Evolutionary conservation across 2,329 filamentous ascomycete species (phyloP).

Genomic region (Metarhizium robertsii): DNA sequence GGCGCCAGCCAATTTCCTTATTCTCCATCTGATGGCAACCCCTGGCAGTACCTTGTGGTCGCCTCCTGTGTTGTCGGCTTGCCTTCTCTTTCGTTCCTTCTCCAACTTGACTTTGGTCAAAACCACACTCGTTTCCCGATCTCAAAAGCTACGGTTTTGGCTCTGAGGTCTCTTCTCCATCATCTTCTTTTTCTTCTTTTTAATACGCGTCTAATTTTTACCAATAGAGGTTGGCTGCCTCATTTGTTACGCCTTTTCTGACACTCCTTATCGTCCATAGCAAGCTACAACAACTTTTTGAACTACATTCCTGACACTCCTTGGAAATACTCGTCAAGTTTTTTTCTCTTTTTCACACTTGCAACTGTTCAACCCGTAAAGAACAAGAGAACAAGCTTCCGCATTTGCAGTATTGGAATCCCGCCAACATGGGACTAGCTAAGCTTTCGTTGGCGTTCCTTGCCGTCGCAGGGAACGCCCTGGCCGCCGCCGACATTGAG

Average conservation of each 20-base stretch:
- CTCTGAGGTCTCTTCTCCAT: neutral
- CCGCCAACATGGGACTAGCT: slow-evolving; percentile 23
- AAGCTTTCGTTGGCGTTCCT: slow-evolving; percentile 24
- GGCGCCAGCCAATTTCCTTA: slow-evolving; percentile 3
- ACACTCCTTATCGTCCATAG: slow-evolving; percentile 6
- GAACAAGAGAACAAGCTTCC: neutral
- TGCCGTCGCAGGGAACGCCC: slow-evolving; percentile 31
- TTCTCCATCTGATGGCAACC: too few species aligned
- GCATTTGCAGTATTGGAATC: neutral
- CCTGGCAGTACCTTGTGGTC: neutral
- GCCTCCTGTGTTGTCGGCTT: neutral
- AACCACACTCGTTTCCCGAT: slow-evolving; percentile 4
- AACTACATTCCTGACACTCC: slow-evolving; percentile 3
- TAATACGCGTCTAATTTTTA: slow-evolving; percentile 2
- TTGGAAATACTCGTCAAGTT: neutral
- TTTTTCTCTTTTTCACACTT: neutral
- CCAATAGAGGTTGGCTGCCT: slow-evolving; percentile 6
- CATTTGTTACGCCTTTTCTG: slow-evolving; percentile 6
- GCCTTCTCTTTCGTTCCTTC: neutral
- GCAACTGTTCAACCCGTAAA: neutral
- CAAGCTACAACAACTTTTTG: neutral
- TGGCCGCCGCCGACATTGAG: slow-evolving; percentile 36
- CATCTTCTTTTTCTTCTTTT: neutral
- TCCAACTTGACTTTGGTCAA: neutral
- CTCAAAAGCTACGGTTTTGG: neutral